Evolutionary conservation across 495 filamentous ascomycete genomes (phyloP).

Genomic region (Daldinia grandis): DNA sequence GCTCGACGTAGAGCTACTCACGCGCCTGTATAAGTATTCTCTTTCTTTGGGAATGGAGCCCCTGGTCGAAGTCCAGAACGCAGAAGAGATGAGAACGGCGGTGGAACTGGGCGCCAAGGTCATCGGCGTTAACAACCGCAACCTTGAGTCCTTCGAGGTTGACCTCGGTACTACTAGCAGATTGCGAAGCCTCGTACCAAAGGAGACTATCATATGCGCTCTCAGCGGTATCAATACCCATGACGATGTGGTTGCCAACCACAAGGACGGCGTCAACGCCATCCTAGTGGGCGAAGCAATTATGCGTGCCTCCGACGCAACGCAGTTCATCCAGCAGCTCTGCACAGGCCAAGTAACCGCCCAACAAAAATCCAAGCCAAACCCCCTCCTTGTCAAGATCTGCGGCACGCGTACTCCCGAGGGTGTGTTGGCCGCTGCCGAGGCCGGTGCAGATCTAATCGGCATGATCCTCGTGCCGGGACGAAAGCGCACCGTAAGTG

Average conservation of each 20-base stretch:
- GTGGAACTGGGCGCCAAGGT: conserved; percentile 89
- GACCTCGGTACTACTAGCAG: conserved; percentile 94
- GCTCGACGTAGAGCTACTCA: conserved; percentile 79
- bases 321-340: conserved; percentile 78
- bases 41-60: conserved; percentile 95
- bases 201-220: conserved; percentile 89
- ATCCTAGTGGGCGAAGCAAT: conserved; percentile 95
- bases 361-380: conserved; percentile 34
- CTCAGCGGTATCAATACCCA: conserved; percentile 92
- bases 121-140: conserved; percentile 97
- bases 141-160: conserved; percentile 94
- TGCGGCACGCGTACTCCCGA: conserved; percentile 91
- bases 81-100: conserved; percentile 89
- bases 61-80: conserved; percentile 93
- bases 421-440: conserved; percentile 79
- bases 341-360: conserved; percentile 64
- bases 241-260: conserved; percentile 89
- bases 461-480: conserved; percentile 91
- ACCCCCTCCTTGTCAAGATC: conserved; percentile 81
- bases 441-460: conserved; percentile 89
- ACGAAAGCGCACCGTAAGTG: conserved; percentile 77
- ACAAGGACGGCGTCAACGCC: conserved; percentile 87
- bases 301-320: conserved; percentile 87
- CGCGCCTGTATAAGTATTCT: conserved; percentile 85
- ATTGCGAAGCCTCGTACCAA: conserved; percentile 82